Percentiles rank a stretch among this genome's conserved stretches.
These are phyloP conservation scores for Castanopsis chinensis DNA, from an alignment of 306 rosid species.

Conservation along the genomic window DNA sequence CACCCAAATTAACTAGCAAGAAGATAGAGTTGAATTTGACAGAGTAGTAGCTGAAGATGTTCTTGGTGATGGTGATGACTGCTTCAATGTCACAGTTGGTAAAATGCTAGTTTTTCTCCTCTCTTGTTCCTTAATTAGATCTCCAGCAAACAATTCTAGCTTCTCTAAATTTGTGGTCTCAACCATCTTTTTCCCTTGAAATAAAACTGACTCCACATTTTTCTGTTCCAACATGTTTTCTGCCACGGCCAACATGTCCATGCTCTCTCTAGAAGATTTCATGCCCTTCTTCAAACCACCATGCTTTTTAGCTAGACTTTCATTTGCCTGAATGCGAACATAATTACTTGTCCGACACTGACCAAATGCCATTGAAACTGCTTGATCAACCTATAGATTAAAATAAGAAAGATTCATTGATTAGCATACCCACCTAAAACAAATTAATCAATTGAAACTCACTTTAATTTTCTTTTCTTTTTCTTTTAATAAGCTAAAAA, in stretches of 20 bases:
- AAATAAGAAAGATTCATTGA: conserved; percentile 19
- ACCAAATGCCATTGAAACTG: conserved; percentile 89
- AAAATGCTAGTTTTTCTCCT: conserved; percentile 70
- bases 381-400: conserved; percentile 79
- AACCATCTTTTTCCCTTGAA: conserved; percentile 64
- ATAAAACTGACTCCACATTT: conserved; percentile 70
- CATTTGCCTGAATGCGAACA: conserved; percentile 75
- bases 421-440: conserved; percentile 8
- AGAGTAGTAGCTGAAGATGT: conserved; percentile 86
- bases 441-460: conserved; percentile 19
- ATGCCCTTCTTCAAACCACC: conserved; percentile 11
- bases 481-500: neutral
- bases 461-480: conserved; percentile 3
- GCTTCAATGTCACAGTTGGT: conserved; percentile 66
- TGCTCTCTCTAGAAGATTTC: conserved; percentile 18
- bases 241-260: conserved; percentile 43
- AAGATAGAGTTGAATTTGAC: conserved; percentile 69
- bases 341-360: conserved; percentile 58
- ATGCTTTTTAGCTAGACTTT: conserved; percentile 26
- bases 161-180: conserved; percentile 66
- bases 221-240: conserved; percentile 70
- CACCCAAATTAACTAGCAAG: conserved; percentile 32
- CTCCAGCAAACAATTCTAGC: conserved; percentile 60
- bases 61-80: conserved; percentile 69
- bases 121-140: conserved; percentile 67